Base-by-base conservation (phyloP, 495 filamentous ascomycete species). In the Penicillium diatomitis region DNA sequence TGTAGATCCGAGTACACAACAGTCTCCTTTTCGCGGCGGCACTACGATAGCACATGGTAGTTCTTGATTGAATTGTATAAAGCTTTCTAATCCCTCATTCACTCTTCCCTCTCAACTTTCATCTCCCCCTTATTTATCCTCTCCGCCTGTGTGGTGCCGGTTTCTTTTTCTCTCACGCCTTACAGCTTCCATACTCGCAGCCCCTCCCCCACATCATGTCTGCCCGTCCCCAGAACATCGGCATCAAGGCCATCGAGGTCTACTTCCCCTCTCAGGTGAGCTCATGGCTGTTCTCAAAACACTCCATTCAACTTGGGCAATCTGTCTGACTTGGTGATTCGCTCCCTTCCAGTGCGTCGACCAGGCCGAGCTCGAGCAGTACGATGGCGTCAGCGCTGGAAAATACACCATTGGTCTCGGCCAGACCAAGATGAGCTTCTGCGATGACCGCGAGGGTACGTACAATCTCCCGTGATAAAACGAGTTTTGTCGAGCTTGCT, bases 391-490 rank as follows among this genome's bases (percentile, higher is more conserved):
- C 55, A 82, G 81, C 60, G 66, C 80, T 42, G 92, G 92, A 54
- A 98, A 98, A 70, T 98, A 98, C 79, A 98, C 92, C 56, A 98
- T 98, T 72, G 92, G 92, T 75, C 86, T 98, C 44, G 92, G 92
- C 58, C 92, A 97, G 83, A 97, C 91, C 56, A 96, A 92, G 74
- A 98, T 98, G 92, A 90, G 86, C 80, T 98, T 98, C 78, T 97
- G 94, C 67, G 92, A 98, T 77, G 92, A 98, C 70, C 81, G 90
- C 61, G 92, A 98, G 79, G 91, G 91, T 95, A 72, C 72, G 76
- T 72, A 46, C 12, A 20, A 20, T 2, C 20, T 20, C 20, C 20
- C 20, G 20, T 20, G 20, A 20, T 20, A 20, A 20, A 20, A 20
- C 20, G 20, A 2, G 20, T 20, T 2, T 20, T 20, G 20, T 20